These are phyloP conservation scores for Camelina hispida DNA, from an alignment of 345 rosid genomes.

Conservation along the genomic window DNA sequence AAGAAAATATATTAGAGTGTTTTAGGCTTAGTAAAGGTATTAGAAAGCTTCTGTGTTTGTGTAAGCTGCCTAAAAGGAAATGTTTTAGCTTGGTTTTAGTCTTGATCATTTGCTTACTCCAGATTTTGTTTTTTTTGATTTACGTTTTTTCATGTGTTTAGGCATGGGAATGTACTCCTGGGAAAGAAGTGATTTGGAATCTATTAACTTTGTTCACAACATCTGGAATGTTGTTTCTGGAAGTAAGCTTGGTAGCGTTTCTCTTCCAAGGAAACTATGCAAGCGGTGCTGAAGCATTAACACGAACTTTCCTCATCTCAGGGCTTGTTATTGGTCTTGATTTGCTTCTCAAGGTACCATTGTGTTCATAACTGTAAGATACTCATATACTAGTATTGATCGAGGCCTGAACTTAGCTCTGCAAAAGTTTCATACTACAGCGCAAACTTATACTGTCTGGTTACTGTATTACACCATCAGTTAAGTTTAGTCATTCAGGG, in stretches of 20 bases:
- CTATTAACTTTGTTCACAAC: constrained; percentile 75
- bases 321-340: constrained; percentile 85
- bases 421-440: not conserved
- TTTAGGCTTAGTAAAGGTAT: constrained; percentile 6
- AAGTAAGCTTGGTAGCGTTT: constrained; percentile 95
- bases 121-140: not conserved
- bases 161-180: constrained; percentile 92
- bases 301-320: constrained; percentile 80
- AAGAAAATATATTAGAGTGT: not conserved
- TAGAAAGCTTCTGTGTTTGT: constrained; percentile 9
- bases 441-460: not conserved
- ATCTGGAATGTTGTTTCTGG: constrained; percentile 91
- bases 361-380: constrained; percentile 18
- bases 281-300: constrained; percentile 82
- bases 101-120: not conserved
- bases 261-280: constrained; percentile 89
- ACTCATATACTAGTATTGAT: not conserved
- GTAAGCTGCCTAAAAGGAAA: not conserved
- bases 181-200: constrained; percentile 87
- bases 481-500: not conserved
- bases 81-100: not conserved
- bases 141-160: constrained; percentile 26
- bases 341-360: constrained; percentile 81
- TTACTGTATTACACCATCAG: not conserved
- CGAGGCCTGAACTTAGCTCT: constrained; percentile 1